phyloP scores from a whole-genome alignment of 768 basidiomycete species.

The Boletus pseudopeckii region DNA sequence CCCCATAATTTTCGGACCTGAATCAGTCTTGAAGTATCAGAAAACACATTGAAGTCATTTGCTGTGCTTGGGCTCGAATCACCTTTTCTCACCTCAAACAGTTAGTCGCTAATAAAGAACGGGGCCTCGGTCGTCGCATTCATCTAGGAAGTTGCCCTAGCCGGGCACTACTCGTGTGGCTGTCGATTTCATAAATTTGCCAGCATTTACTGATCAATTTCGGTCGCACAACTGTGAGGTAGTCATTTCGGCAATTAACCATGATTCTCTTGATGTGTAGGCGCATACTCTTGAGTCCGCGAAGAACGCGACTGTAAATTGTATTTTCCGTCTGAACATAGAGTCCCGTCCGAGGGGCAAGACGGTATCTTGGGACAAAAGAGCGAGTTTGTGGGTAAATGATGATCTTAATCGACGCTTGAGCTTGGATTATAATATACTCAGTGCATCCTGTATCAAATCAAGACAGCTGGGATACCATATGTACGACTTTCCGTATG shows the following conservation, averaged over 20 bases:
- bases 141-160: no score
- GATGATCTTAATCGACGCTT: background rate
- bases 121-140: no score
- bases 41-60: constrained; percentile 16
- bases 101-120: constrained; percentile 10
- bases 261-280: no score
- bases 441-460: constrained; percentile 4
- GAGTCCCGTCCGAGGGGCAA: constrained; percentile 18
- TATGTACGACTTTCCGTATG: constrained; percentile 23
- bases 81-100: constrained; percentile 5
- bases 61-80: constrained; percentile 15
- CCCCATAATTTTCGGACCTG: background rate
- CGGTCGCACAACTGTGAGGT: no score
- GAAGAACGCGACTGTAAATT: constrained; percentile 26
- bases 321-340: constrained; percentile 32
- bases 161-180: no score
- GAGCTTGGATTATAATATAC: background rate
- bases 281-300: constrained; percentile 19
- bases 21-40: constrained; percentile 3
- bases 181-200: no score
- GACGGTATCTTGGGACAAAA: constrained; percentile 19
- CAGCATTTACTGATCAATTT: no score
- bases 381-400: constrained; percentile 7
- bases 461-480: constrained; percentile 14
- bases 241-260: no score